Evolutionary conservation across 129 eudicot species (phyloP), one percentile per base, ranked within the genome.

Genomic region (Chrysanthemum makinoi): DNA sequence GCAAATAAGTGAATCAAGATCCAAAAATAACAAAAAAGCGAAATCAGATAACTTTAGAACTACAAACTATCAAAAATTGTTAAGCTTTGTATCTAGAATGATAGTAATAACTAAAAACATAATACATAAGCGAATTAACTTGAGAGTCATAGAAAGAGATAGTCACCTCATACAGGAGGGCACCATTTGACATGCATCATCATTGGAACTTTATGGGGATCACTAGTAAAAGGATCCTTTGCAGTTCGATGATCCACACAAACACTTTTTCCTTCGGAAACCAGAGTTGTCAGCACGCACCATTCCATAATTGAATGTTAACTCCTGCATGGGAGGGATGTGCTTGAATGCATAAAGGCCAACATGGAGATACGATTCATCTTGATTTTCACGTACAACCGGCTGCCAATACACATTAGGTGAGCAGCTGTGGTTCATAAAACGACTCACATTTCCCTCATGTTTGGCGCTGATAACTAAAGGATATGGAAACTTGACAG

Each of bases 291-390:
- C 90, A 18, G 85, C 64, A 22, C 52, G 70, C 57, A 85, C 77
- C 64, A 80, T 80, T 39, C 98, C 98, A 75, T 94, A 94, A 69
- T 86, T 81, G 78, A 35, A 89, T 4, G 97, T 89, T 73, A 94
- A 76, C 88, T 94, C 98, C 72, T 83, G 89, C 98, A 94, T 83
- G 10, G 98, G 98, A 62, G 98, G 90, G 61, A 94, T 87, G 73
- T 94, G 98, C 16, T 81, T 70, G 35, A 89, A 72, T 44, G 98
- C 96, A 89, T 76, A 89, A 72, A 94, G 81, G 8, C 82, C 96
- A 74, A 94, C 72, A 78, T 89, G 97, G 50, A 85, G 80, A 78
- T 53, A 86, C 0, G 86, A 62, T 19, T 82, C 95, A 75, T 83
- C 79, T 49, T 73, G 70, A 65, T 65, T 86, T 30, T 89, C 98